Base-by-base conservation (phyloP, 2,329 filamentous ascomycete species). In the Ophiostoma perfectum region DNA sequence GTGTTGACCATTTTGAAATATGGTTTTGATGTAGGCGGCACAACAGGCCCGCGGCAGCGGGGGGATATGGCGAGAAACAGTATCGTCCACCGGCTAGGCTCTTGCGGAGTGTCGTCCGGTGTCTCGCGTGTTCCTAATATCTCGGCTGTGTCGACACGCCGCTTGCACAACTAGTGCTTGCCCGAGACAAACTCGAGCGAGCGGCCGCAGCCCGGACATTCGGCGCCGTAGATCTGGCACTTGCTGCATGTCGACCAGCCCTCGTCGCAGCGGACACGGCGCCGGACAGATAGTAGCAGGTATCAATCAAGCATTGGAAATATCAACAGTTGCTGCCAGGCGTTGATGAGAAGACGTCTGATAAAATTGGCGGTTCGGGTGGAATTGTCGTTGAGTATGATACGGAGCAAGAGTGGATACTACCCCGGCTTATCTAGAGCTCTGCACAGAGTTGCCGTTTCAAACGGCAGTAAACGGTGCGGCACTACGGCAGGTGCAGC, bases 221-320 rank as follows among this genome's bases (percentile, higher is more conserved):
- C 73, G 36, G 73, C 75, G 47, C 78, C 77, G 69, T 80, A 80
- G 66, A 55, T 75, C 78, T 67, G 73, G 72, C 79, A 81, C 66
- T 69, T 81, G 38, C 73, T 74, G 67, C 79, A 80, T 67, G 73
- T 75, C 11, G 81, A 81, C 11, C 76, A 77, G 36, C 71, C 74
- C 73, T 82, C 77, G 72, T 84, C 81, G 70, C 82, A 83, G 75
- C 81, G 79, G 69, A 80, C 76, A 64, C 77, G 77, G 67, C 79
- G 76, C 73, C 76, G 78, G 69, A 78, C 76, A 73, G 79, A 80
- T 52, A 80, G 74, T 67, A 75, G 75, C 27, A 27, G 27, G 2
- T 27, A 27, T 27, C 27, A 27, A 27, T 27, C 27, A 27, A 27
- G 27, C 55, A 60, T 60, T 16, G 2, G 18, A 27, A 27, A 4